Evolutionary conservation across 2,329 filamentous ascomycete genomes (phyloP).

Genomic region (Penicillium decumbens): DNA sequence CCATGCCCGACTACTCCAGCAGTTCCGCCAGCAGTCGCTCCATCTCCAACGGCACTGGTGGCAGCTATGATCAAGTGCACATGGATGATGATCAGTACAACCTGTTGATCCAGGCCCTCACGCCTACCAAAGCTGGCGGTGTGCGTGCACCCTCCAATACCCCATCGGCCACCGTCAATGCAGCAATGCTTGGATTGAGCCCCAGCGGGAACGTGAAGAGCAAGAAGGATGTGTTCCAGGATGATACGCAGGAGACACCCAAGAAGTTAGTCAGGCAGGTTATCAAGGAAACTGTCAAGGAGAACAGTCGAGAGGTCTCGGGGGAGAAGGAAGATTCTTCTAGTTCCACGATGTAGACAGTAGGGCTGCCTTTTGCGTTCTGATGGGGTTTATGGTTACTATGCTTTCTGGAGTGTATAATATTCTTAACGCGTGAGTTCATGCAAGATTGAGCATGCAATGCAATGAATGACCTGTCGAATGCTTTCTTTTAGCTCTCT

Average conservation of each 20-base stretch:
- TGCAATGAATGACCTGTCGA: background rate
- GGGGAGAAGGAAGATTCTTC: background rate
- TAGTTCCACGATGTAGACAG: background rate
- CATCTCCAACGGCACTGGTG: conserved; percentile 40
- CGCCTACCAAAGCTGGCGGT: conserved; percentile 31
- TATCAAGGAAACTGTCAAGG: conserved; percentile 11
- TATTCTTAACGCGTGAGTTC: background rate
- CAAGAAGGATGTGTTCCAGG: conserved; percentile 28
- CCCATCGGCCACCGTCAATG: conserved; percentile 22
- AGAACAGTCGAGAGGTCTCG: conserved; percentile 3
- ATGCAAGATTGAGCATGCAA: background rate
- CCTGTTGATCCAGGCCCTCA: conserved; percentile 37
- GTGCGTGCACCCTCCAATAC: conserved; percentile 33
- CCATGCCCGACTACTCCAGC: conserved; percentile 49
- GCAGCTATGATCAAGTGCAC: conserved; percentile 38
- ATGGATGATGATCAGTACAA: conserved; percentile 38
- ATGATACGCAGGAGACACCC: conserved; percentile 22
- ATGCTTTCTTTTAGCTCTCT: background rate
- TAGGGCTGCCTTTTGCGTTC: background rate
- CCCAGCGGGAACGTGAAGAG: conserved; percentile 32
- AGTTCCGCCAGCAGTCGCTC: conserved; percentile 39
- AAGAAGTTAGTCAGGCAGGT: conserved; percentile 20
- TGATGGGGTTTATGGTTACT: background rate
- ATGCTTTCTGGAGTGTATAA: background rate
- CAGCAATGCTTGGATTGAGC: conserved; percentile 29